Evolutionary conservation across 2,329 filamentous ascomycete genomes (phyloP), one percentile per base, ranked within the genome.

Genomic region (Sporothrix pallida): DNA sequence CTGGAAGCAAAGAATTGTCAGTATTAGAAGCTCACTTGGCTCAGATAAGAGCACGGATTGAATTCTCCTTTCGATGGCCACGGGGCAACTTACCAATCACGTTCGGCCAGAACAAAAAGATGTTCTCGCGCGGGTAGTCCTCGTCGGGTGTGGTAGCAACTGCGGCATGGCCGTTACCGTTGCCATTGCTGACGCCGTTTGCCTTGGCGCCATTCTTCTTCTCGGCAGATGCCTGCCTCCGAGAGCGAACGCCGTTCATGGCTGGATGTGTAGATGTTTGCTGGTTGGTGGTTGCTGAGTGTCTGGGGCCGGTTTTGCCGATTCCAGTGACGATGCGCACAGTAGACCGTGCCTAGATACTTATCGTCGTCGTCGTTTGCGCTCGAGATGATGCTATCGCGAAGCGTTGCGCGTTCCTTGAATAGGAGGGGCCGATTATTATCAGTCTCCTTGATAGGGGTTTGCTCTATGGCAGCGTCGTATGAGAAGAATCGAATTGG

Each of bases 41-140:
- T 10, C 3, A 44, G 26, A 42, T 23, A 23, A 46, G 15, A 48
- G 13, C 13, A 71, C 13, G 23, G 46, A 26, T 9, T 9, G 42
- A 65, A 37, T 44, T 26, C 62, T 48, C 31, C 31, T 5, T 37
- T 37, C 31, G 31, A 37, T 37, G 31, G 31, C 31, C 31, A 23
- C 20, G n/a, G 1, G 2, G 20, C 8, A 1, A 56, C 70, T 62
- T 85, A 94, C 92, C 93, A 48, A 95, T 95, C 54, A 95, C 85
- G 79, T 95, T 95, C 44, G 93, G 93, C 82, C 88, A 91, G 83
- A 95, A 95, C 46, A 95, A 82, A 77, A 95, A 95, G 76, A 95
- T 92, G 81, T 95, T 95, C 82, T 95, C 92, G 58, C 83, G 80
- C 60, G 60, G 48, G 23, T 72, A 65, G 13, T 17, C 26, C n/a